A percentile compares a stretch with the other conserved stretches of the same genome.
Evolutionary conservation across 495 filamentous ascomycete species (phyloP).

Genomic region (Margaritispora aquatica): DNA sequence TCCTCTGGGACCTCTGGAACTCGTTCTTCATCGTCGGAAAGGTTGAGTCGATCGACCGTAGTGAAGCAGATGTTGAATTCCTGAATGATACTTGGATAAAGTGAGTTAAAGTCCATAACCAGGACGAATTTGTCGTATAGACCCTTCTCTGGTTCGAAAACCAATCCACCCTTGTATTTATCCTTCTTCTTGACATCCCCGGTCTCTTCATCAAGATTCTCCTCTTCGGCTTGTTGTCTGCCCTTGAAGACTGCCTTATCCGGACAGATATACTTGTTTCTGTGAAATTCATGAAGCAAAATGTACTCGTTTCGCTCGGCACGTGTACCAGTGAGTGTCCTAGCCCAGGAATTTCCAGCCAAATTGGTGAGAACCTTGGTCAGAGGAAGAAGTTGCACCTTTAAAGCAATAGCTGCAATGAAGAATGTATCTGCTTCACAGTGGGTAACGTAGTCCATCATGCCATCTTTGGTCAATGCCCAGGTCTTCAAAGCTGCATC

Average conservation of each 20-base stretch:
- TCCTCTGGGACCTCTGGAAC: conserved; percentile 62
- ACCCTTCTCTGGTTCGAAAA: conserved; percentile 96
- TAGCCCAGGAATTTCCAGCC: conserved; percentile 96
- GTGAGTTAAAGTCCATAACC: conserved; percentile 99
- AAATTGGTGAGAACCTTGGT: conserved; percentile 95
- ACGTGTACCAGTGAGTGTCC: conserved; percentile 89
- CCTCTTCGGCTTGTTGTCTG: conserved; percentile 59
- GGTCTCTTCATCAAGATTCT: conserved; percentile 65
- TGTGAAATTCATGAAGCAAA: conserved; percentile 91
- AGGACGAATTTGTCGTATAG: conserved; percentile 95
- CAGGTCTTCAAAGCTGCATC: conserved; percentile 83
- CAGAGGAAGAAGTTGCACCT: conserved; percentile 85
- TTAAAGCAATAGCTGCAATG: conserved; percentile 80
- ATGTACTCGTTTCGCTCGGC: conserved; percentile 99
- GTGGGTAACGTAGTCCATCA: conserved; percentile 89
- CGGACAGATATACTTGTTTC: conserved; percentile 94
- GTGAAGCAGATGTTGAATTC: conserved; percentile 99
- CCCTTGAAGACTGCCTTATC: conserved; percentile 77
- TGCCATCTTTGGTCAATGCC: conserved; percentile 74
- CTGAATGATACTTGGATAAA: conserved; percentile 98
- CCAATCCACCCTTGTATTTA: conserved; percentile 96
- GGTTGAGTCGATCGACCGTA: conserved; percentile 72
- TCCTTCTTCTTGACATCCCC: conserved; percentile 87
- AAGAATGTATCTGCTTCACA: conserved; percentile 95
- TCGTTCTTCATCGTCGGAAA: conserved; percentile 74